These are phyloP conservation scores for Pleurotus tuoliensis DNA, from an alignment of 768 basidiomycete species.

Conservation along the genomic window DNA sequence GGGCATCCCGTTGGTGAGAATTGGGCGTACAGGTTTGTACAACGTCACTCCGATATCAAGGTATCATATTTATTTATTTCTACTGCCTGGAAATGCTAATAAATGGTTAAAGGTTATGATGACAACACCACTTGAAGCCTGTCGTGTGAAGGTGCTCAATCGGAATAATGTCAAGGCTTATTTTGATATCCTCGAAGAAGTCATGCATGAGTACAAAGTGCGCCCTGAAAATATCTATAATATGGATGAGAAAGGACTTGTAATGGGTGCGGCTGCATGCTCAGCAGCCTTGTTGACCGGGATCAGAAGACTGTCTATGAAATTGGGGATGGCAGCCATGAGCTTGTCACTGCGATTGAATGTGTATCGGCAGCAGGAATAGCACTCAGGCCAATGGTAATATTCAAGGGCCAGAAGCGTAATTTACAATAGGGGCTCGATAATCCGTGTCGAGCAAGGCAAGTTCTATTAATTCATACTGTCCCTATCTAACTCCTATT, in stretches of 20 bases:
- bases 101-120: constrained; percentile 19
- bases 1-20: constrained; percentile 10
- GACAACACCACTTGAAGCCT: constrained; percentile 10
- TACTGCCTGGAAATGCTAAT: not conserved
- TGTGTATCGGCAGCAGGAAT: constrained; percentile 32
- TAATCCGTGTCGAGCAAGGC: constrained; percentile 16
- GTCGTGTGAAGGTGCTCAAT: constrained; percentile 29
- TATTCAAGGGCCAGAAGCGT: constrained; percentile 9
- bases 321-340: constrained; percentile 24
- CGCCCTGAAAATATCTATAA: constrained; percentile 25
- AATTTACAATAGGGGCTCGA: constrained; percentile 12
- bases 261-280: constrained; percentile 19
- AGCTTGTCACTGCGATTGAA: constrained; percentile 41
- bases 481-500: not conserved
- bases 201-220: constrained; percentile 20
- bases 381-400: not conserved
- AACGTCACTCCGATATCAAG: constrained; percentile 20
- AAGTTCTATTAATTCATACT: not conserved
- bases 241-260: constrained; percentile 28
- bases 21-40: constrained; percentile 15
- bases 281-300: constrained; percentile 16
- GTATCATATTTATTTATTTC: not conserved
- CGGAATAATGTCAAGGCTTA: constrained; percentile 19
- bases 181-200: constrained; percentile 18
- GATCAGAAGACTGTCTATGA: constrained; percentile 16